A percentile compares a stretch with the other conserved stretches of the same genome.
Evolutionary conservation across 352 stramenopile genomes (phyloP).

Genomic region (Globisporangium cylindrosporum): DNA sequence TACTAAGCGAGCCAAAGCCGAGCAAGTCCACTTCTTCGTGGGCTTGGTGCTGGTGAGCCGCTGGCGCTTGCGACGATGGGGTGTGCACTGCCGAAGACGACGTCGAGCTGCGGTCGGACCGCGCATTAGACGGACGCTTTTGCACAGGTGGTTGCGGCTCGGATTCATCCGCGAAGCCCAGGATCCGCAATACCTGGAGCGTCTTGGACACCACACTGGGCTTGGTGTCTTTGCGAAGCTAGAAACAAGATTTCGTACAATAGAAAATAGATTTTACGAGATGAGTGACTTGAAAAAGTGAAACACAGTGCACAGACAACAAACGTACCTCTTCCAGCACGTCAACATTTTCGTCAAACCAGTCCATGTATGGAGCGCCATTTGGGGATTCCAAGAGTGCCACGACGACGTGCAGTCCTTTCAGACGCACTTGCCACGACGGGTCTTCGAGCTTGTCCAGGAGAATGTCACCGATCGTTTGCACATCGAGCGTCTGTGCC

Average conservation of each 20-base stretch:
- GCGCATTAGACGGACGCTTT: conserved; percentile 14
- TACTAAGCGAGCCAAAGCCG: conserved; percentile 57
- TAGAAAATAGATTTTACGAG: too few species aligned
- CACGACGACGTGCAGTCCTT: conserved; percentile 78
- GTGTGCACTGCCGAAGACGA: conserved; percentile 11
- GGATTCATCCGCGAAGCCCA: conserved; percentile 62
- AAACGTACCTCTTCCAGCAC: conserved; percentile 51
- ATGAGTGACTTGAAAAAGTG: not conserved
- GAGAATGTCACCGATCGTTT: conserved; percentile 84
- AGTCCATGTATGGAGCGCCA: conserved; percentile 63
- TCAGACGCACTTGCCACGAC: conserved; percentile 78
- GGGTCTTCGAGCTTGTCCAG: conserved; percentile 85
- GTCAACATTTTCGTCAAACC: conserved; percentile 84
- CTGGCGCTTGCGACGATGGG: conserved; percentile 13
- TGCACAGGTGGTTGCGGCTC: conserved; percentile 22
- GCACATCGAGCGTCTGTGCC: conserved; percentile 78
- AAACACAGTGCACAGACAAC: not conserved
- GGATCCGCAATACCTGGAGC: conserved; percentile 57
- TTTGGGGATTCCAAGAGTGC: conserved; percentile 72
- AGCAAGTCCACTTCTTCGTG: conserved; percentile 76
- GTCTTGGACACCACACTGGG: conserved; percentile 76
- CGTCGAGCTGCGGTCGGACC: conserved; percentile 9
- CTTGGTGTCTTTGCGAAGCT: conserved; percentile 70
- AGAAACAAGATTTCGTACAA: too few species aligned
- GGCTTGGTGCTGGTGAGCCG: conserved; percentile 20